phyloP scores from a whole-genome alignment of 805 yeast genomes.

The Teunomyces stri region DNA sequence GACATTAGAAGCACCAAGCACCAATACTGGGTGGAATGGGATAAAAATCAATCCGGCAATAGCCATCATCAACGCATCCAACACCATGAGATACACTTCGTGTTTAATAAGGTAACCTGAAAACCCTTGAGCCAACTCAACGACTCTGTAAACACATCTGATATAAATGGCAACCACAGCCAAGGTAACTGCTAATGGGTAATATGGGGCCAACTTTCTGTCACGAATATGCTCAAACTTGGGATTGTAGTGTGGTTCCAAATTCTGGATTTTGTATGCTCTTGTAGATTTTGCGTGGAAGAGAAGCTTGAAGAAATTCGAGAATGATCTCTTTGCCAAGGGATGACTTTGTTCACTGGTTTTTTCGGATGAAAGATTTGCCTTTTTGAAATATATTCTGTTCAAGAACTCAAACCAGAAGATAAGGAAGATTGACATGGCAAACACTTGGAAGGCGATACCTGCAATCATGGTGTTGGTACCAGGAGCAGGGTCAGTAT shows the following conservation, averaged over 20 bases:
- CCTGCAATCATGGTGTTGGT: conserved; percentile 39
- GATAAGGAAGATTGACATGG: conserved; percentile 35
- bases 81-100: conserved; percentile 36
- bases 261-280: conserved; percentile 17
- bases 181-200: conserved; percentile 33
- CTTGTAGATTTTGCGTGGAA: conserved; percentile 23
- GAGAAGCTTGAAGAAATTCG: conserved; percentile 28
- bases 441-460: conserved; percentile 34
- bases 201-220: conserved; percentile 26
- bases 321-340: conserved; percentile 17
- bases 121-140: conserved; percentile 40
- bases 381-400: conserved; percentile 30
- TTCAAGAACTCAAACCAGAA: conserved; percentile 37
- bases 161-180: conserved; percentile 34
- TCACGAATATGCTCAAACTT: conserved; percentile 22
- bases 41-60: conserved; percentile 33
- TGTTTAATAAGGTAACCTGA: conserved; percentile 33
- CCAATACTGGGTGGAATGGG: conserved; percentile 40
- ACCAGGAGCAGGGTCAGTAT: conserved; percentile 28
- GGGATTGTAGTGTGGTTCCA: conserved; percentile 32
- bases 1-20: conserved; percentile 27
- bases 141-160: conserved; percentile 36
- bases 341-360: conserved; percentile 8
- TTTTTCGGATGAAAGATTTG: conserved; percentile 8
- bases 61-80: conserved; percentile 40